Conservation (phyloP, 2,329 filamentous ascomycete species). For the Magnaporthiopsis incrustans region DNA sequence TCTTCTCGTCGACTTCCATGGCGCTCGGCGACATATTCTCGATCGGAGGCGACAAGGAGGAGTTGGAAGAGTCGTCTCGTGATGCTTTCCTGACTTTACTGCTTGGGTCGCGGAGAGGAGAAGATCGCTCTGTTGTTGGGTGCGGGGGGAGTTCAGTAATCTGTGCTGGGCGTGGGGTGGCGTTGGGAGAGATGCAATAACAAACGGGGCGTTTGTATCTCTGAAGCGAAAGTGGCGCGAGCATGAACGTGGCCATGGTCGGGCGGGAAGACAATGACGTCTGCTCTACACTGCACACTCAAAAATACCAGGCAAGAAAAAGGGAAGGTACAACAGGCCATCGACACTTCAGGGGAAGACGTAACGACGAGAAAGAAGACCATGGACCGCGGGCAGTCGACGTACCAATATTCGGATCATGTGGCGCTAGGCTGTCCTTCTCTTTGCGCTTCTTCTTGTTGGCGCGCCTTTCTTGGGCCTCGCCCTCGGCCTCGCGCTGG, state of each 20-base stretch:
- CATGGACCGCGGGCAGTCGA: too few species aligned
- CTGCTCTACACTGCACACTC: not conserved
- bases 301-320: not conserved
- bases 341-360: not conserved
- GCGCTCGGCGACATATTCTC: constrained; percentile 19
- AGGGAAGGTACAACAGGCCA: not conserved
- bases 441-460: constrained; percentile 79
- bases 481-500: constrained; percentile 41
- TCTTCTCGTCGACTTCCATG: constrained; percentile 34
- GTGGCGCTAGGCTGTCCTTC: constrained; percentile 44
- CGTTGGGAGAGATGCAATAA: not conserved
- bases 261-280: not conserved
- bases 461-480: constrained; percentile 38
- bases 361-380: not conserved
- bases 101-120: constrained; percentile 5
- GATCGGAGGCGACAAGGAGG: constrained; percentile 1
- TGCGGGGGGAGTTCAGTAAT: not conserved
- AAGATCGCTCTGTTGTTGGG: constrained; percentile 2
- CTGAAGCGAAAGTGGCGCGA: not conserved
- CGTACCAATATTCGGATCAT: constrained; percentile 5
- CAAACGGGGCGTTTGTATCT: not conserved
- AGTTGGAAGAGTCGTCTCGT: constrained; percentile 6
- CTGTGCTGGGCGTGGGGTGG: not conserved
- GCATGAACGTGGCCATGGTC: not conserved
- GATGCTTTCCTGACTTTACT: constrained; percentile 6